Percentiles rank a stretch among this genome's conserved stretches.
phyloP scores from a whole-genome alignment of 1,284 basidiomycete species.

The Trichosporon coremiiforme region DNA sequence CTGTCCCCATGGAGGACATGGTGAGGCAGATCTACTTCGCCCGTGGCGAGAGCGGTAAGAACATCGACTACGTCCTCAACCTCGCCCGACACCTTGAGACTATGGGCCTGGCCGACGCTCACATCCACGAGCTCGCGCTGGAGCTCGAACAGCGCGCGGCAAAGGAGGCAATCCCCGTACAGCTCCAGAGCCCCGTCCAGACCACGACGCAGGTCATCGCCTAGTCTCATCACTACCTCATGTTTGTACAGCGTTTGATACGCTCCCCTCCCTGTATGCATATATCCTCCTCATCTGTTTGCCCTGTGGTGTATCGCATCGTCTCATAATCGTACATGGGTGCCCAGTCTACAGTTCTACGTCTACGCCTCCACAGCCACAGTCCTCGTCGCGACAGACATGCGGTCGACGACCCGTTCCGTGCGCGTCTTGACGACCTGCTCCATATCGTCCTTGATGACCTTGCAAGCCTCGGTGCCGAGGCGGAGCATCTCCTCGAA shows the following conservation, averaged over 20 bases:
- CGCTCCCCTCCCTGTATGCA: slow-evolving; percentile 3
- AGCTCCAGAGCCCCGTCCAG: slow-evolving; percentile 7
- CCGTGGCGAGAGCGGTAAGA: slow-evolving; percentile 22
- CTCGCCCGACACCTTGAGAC: slow-evolving; percentile 25
- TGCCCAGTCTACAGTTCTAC: neutral
- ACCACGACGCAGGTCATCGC: slow-evolving; percentile 11
- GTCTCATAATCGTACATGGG: slow-evolving; percentile 4
- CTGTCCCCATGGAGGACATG: slow-evolving; percentile 21
- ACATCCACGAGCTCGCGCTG: slow-evolving; percentile 26
- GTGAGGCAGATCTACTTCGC: slow-evolving; percentile 25
- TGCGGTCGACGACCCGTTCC: slow-evolving; percentile 61
- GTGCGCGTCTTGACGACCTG: slow-evolving; percentile 70
- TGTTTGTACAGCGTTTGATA: slow-evolving; percentile 6
- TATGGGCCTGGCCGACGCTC: slow-evolving; percentile 30
- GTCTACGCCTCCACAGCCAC: slow-evolving; percentile 20
- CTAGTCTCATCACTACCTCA: neutral
- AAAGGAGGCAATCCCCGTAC: neutral
- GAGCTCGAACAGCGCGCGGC: slow-evolving; percentile 16
- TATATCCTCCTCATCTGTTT: neutral
- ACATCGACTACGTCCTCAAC: slow-evolving; percentile 31
- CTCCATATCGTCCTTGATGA: slow-evolving; percentile 86
- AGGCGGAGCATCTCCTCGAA: slow-evolving; percentile 85
- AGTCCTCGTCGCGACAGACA: slow-evolving; percentile 30
- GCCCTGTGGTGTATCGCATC: no score
- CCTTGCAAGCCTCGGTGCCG: slow-evolving; percentile 73